Percentiles rank a stretch among this genome's conserved stretches.
phyloP scores from a whole-genome alignment of 441 rosid genomes.

The Erysimum cheiri region DNA sequence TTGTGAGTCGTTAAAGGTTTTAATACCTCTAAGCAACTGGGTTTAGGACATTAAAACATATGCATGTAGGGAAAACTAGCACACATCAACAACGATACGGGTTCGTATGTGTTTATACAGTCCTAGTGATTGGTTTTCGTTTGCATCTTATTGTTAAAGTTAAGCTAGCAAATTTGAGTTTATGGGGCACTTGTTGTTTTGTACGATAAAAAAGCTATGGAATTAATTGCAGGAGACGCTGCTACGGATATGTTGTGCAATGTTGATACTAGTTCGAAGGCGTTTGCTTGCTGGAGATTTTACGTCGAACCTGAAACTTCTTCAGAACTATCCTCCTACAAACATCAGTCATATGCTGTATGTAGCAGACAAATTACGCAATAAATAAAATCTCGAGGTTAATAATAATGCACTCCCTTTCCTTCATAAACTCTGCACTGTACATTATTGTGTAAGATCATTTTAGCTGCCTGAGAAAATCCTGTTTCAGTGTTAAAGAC shows the following conservation, averaged over 20 bases:
- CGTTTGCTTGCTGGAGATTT: conserved; percentile 95
- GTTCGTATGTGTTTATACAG: not conserved
- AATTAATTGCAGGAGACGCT: conserved; percentile 68
- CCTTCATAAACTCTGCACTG: conserved; percentile 29
- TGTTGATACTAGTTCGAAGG: conserved; percentile 82
- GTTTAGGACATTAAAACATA: conserved; percentile 3
- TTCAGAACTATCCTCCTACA: conserved; percentile 85
- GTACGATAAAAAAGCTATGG: not conserved
- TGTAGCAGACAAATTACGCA: conserved; percentile 87
- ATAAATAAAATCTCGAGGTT: conserved; percentile 45
- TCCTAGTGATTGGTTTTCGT: conserved; percentile 7
- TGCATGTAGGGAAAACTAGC: not conserved
- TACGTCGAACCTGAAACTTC: conserved; percentile 89
- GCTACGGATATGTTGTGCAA: conserved; percentile 88
- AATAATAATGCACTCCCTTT: conserved; percentile 1
- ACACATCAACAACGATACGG: not conserved
- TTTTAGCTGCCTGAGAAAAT: conserved; percentile 29
- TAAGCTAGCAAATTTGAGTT: not conserved
- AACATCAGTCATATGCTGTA: conserved; percentile 90
- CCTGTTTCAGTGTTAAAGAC: conserved; percentile 26
- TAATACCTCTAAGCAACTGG: not conserved
- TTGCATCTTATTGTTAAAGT: not conserved
- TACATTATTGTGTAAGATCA: conserved; percentile 33
- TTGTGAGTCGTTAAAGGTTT: conserved; percentile 1
- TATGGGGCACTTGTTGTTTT: conserved; percentile 5